Conservation (phyloP, 768 basidiomycete species). For the Tylopilus vinaceipallidus region DNA sequence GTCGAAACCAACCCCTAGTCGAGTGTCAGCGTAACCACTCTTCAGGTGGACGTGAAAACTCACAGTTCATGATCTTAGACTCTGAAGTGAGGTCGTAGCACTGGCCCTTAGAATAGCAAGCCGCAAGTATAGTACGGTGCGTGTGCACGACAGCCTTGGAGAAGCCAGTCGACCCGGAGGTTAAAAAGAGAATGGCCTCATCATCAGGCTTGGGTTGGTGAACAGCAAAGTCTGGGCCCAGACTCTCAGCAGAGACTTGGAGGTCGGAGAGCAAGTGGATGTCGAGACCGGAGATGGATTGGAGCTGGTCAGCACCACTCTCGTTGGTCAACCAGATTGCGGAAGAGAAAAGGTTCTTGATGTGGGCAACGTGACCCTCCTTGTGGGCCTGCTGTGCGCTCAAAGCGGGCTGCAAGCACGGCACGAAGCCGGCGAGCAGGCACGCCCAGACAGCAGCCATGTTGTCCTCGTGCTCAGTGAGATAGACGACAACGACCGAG, state of each 20-base stretch:
- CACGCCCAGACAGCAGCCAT: no score
- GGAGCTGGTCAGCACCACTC: conserved; percentile 17
- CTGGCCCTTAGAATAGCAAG: no score
- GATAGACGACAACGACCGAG: no score
- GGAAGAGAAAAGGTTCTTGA: conserved; percentile 15
- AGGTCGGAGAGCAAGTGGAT: conserved; percentile 20
- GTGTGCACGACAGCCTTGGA: no score
- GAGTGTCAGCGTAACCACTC: not conserved
- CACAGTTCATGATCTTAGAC: conserved; percentile 30
- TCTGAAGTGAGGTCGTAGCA: no score
- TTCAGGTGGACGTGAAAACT: conserved; percentile 15
- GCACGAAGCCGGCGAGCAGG: no score
- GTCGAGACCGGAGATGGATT: not conserved
- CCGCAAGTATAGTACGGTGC: no score
- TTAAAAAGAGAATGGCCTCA: no score
- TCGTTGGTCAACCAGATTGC: conserved; percentile 23
- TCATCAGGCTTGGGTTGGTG: not conserved
- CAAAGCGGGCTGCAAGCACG: no score
- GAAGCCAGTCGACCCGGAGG: no score
- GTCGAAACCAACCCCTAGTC: conserved; percentile 37
- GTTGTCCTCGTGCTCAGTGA: no score
- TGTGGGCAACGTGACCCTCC: conserved; percentile 1
- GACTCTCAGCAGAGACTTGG: conserved; percentile 16
- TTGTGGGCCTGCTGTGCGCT: no score
- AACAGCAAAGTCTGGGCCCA: conserved; percentile 5